Evolutionary conservation across 352 stramenopile genomes (phyloP).

Genomic region (Globisporangium abappressorium): DNA sequence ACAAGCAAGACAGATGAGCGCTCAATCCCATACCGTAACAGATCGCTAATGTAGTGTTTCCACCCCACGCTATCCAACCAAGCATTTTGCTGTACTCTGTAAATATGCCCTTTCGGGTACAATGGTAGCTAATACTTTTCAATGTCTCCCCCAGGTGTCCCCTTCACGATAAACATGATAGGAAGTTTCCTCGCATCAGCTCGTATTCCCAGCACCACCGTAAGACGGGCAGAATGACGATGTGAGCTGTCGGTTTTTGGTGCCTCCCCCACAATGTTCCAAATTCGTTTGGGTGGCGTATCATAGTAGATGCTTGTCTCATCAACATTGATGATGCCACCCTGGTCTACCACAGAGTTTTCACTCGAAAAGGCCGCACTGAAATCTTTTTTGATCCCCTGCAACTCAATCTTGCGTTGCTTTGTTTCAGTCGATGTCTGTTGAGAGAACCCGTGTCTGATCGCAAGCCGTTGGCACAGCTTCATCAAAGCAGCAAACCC

Average conservation of each 20-base stretch:
- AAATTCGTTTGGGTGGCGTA: slow-evolving; percentile 14
- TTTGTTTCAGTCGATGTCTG: too few species aligned
- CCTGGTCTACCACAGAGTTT: too few species aligned
- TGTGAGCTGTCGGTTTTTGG: background rate
- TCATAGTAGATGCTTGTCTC: slow-evolving; percentile 23
- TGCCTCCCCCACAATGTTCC: slow-evolving; percentile 17
- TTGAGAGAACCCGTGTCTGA: too few species aligned
- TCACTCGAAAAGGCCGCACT: too few species aligned
- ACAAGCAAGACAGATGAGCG: slow-evolving; percentile 12
- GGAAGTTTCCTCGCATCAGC: slow-evolving; percentile 23
- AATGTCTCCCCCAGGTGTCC: slow-evolving; percentile 13
- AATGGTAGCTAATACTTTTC: slow-evolving; percentile 14
- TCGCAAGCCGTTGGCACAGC: too few species aligned
- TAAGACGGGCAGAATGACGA: slow-evolving; percentile 20
- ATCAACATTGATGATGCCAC: slow-evolving; percentile 6
- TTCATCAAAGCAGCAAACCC: too few species aligned
- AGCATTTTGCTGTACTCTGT: slow-evolving; percentile 23
- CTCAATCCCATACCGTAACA: slow-evolving; percentile 9
- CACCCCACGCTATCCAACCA: slow-evolving; percentile 21
- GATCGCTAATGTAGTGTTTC: slow-evolving; percentile 10
- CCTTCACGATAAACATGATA: slow-evolving; percentile 22
- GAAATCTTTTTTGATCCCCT: too few species aligned
- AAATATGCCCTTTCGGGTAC: slow-evolving; percentile 17
- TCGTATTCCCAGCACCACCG: slow-evolving; percentile 16
- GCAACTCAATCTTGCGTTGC: too few species aligned